Conservation (phyloP, 345 rosid genomes). For the Bruguiera parviflora region DNA sequence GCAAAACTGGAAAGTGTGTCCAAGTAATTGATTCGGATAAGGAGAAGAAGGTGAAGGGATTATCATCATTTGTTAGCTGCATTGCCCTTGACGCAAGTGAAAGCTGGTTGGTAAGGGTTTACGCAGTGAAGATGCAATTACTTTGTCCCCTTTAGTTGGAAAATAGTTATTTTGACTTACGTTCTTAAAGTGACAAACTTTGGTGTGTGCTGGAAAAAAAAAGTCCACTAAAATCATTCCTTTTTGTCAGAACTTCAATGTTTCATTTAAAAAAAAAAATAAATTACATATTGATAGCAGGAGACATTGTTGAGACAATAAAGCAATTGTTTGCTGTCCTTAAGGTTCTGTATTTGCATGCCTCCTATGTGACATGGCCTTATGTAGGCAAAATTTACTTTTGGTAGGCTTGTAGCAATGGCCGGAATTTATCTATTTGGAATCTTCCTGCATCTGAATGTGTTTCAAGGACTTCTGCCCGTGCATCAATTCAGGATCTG, state of each 20-base stretch:
- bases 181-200: not conserved
- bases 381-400: constrained; percentile 15
- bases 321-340: no score
- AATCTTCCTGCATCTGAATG: constrained; percentile 84
- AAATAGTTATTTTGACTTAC: not conserved
- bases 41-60: constrained; percentile 40
- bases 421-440: constrained; percentile 67
- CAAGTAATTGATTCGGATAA: constrained; percentile 54
- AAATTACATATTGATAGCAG: no score
- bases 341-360: not conserved
- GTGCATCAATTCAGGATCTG: constrained; percentile 64
- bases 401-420: constrained; percentile 71
- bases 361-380: not conserved
- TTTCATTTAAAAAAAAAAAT: no score
- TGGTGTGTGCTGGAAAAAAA: not conserved
- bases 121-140: not conserved
- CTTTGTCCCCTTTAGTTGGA: not conserved
- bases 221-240: not conserved
- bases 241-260: no score
- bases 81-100: constrained; percentile 93
- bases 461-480: constrained; percentile 46
- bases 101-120: constrained; percentile 92
- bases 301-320: no score
- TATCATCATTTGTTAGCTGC: constrained; percentile 52
- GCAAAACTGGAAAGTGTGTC: constrained; percentile 83